Evolutionary conservation across 2,329 filamentous ascomycete genomes (phyloP), one percentile per base, ranked within the genome.

Genomic region (Mollisiaceae sp.): DNA sequence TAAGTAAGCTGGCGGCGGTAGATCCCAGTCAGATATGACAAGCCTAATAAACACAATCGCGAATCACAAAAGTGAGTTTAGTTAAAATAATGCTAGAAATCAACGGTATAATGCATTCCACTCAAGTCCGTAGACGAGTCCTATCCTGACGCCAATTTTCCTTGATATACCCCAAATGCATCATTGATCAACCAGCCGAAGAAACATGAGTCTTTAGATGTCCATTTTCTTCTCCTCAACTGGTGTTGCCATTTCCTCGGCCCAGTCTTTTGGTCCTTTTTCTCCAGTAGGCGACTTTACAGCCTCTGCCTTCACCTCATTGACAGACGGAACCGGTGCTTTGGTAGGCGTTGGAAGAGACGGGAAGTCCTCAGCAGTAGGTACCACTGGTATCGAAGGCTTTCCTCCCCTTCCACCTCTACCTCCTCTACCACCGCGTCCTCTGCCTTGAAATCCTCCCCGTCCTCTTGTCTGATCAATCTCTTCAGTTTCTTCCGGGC

Each of bases 201-300:
- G 15, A 39, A 20, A 14, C 15, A 15, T 18, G 3, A 18, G 27
- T 43, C 52, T 27, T 60, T 50, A 67, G 39, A 55, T 8, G 9
- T 22, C 63, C 36, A 61, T 24, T 35, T 70, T 71, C 66, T 72
- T 71, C 36, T 72, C 69, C 32, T 73, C 72, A 20, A 72, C 62
- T 8, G 72, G 71, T 1, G 70, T 72, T 50, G 72, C 71, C 72
- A 75, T 74, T 55, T 75, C 74, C 59, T 75, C 73, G 1, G 73
- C 73, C 72, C 72, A 75, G 43, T 74, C 71, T 11, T 65, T 68
- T 12, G 65, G 63, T n/a, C 67, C 64, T 35, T 70, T 69, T 22
- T 65, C 62, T 27, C 58, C 24, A 24, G 60, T 38, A 39, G 67
- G 58, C 35, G 62, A 62, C 54, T 65, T 64, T 35, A 65, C 43